These are phyloP conservation scores for Oropetium thomaeum DNA, from an alignment of 176 grass and related monocot species.

Conservation along the genomic window DNA sequence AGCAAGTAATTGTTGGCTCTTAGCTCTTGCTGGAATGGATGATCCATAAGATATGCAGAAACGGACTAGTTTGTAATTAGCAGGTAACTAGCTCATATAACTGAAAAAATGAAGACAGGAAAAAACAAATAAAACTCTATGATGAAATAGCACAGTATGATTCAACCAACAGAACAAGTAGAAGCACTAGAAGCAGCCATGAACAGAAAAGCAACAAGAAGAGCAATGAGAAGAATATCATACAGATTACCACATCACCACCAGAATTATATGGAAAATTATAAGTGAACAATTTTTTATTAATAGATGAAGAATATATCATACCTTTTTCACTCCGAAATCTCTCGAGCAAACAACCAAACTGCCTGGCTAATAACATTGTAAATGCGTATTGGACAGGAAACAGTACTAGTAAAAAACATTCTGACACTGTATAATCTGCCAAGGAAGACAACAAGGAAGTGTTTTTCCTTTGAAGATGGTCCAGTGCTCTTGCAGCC, in stretches of 20 bases:
- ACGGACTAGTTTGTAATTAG: conserved; percentile 5
- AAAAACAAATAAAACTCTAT: neutral
- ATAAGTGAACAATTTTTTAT: conserved; percentile 1
- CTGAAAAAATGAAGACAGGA: neutral
- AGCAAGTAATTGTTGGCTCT: too few species aligned
- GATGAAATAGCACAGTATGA: neutral
- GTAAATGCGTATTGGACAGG: conserved; percentile 63
- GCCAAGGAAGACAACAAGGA: conserved; percentile 66
- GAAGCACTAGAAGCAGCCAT: neutral
- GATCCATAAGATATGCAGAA: conserved; percentile 18
- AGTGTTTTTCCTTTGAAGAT: conserved; percentile 73
- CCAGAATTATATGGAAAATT: neutral
- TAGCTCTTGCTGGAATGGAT: neutral
- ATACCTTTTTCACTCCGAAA: conserved; percentile 66
- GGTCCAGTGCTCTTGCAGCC: conserved; percentile 82
- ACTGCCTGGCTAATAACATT: conserved; percentile 58
- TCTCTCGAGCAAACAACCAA: conserved; percentile 50
- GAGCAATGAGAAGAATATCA: neutral
- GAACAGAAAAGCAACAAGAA: neutral
- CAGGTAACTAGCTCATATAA: conserved; percentile 18
- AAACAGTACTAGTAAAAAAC: conserved; percentile 80
- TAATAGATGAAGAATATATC: conserved; percentile 24
- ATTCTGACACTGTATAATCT: conserved; percentile 84
- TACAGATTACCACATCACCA: neutral
- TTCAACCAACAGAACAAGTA: conserved; percentile 5